Conservation (phyloP, 257 asterid species). For the Linderniella brevidens region DNA sequence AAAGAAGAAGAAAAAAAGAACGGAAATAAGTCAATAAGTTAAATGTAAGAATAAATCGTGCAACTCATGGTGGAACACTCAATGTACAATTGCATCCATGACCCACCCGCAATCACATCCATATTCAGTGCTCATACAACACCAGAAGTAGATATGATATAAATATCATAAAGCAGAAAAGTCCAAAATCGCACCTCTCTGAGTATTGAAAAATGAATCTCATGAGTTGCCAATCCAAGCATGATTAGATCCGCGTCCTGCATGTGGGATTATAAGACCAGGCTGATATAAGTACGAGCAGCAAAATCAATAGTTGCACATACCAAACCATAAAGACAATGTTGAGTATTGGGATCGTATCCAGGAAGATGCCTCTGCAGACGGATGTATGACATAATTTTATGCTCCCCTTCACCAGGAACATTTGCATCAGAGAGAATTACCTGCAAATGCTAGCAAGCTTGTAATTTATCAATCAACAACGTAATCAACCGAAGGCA, state of each 20-base stretch:
- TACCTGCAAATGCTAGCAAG: conserved; percentile 30
- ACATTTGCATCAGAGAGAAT: conserved; percentile 69
- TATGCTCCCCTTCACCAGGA: conserved; percentile 82
- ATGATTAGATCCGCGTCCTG: conserved; percentile 71
- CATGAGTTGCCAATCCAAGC: conserved; percentile 93
- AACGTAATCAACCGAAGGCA: not conserved
- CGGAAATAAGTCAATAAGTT: too few species aligned
- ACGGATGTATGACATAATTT: conserved; percentile 62
- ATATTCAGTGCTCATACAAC: not conserved
- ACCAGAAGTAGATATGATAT: not conserved
- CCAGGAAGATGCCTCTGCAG: conserved; percentile 63
- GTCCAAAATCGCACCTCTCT: conserved; percentile 55
- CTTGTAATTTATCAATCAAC: conserved; percentile 10
- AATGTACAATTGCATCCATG: too few species aligned
- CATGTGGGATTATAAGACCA: conserved; percentile 2
- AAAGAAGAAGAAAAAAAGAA: conserved; percentile 7
- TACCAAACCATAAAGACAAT: conserved; percentile 73
- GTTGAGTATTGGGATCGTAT: conserved; percentile 56
- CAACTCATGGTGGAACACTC: conserved; percentile 1
- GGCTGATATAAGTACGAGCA: not conserved
- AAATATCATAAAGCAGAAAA: not conserved
- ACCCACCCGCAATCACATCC: too few species aligned
- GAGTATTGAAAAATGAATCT: conserved; percentile 81
- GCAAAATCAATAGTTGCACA: not conserved
- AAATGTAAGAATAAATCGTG: too few species aligned